Conservation (phyloP, 1,284 basidiomycete genomes). For the Agaricales sp. region DNA sequence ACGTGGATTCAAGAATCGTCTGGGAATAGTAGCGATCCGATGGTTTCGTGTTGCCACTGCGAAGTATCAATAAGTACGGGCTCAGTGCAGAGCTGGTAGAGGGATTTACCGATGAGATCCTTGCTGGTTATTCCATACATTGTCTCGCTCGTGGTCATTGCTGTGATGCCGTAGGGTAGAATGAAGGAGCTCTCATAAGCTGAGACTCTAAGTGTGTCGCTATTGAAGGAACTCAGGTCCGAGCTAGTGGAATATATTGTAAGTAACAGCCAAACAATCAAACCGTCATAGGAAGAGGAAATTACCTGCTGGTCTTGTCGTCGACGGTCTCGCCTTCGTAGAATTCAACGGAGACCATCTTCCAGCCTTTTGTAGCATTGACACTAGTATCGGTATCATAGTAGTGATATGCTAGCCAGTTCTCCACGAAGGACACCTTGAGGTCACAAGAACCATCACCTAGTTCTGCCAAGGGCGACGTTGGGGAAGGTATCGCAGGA, state of each 20-base stretch:
- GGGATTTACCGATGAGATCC: slow-evolving; percentile 68
- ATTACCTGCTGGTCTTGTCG: slow-evolving; percentile 63
- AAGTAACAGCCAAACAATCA: slow-evolving; percentile 5
- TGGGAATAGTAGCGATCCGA: slow-evolving; percentile 70
- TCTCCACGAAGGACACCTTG: slow-evolving; percentile 70
- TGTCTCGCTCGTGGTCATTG: slow-evolving; percentile 69
- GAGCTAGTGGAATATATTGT: slow-evolving; percentile 35
- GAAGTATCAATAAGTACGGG: slow-evolving; percentile 2
- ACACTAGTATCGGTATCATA: slow-evolving; percentile 47
- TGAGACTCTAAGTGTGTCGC: slow-evolving; percentile 39
- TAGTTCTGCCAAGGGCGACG: background rate
- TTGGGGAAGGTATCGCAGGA: slow-evolving; percentile 21
- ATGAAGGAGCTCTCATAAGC: slow-evolving; percentile 65
- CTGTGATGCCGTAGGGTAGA: slow-evolving; percentile 57
- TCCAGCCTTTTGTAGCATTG: slow-evolving; percentile 54
- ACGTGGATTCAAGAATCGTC: slow-evolving; percentile 75
- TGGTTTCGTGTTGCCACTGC: slow-evolving; percentile 69
- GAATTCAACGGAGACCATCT: slow-evolving; percentile 75
- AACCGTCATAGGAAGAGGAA: no score
- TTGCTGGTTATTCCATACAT: slow-evolving; percentile 84
- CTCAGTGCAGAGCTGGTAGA: background rate
- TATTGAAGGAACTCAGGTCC: slow-evolving; percentile 61
- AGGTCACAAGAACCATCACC: slow-evolving; percentile 42
- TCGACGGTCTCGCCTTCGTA: slow-evolving; percentile 67
- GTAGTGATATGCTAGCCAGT: slow-evolving; percentile 90